Evolutionary conservation across 2,329 filamentous ascomycete species (phyloP).

Genomic region (Aspergillus sojae): DNA sequence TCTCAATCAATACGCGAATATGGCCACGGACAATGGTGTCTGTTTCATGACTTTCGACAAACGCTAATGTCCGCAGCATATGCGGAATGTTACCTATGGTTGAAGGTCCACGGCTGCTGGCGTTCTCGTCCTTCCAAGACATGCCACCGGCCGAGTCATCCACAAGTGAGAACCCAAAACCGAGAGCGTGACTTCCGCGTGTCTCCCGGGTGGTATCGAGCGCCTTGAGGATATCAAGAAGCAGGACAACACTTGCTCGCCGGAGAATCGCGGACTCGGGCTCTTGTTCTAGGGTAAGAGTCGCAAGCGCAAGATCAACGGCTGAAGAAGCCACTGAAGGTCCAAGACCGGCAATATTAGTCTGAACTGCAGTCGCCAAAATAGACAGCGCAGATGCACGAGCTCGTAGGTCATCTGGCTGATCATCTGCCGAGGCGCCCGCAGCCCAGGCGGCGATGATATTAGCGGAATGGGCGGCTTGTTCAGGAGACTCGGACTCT

Average conservation of each 20-base stretch:
- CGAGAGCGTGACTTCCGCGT: slow-evolving; percentile 31
- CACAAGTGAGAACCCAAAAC: slow-evolving; percentile 44
- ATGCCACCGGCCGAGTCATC: slow-evolving; percentile 19
- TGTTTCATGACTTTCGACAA: slow-evolving; percentile 42
- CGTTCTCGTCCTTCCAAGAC: not conserved
- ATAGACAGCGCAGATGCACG: slow-evolving; percentile 49
- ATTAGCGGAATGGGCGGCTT: slow-evolving; percentile 36
- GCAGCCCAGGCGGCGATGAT: slow-evolving; percentile 46
- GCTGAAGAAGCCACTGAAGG: slow-evolving; percentile 37
- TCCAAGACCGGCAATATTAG: slow-evolving; percentile 43
- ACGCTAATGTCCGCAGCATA: slow-evolving; percentile 40
- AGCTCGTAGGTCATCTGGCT: slow-evolving; percentile 47
- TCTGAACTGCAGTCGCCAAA: slow-evolving; percentile 44
- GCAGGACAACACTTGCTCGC: slow-evolving; percentile 43
- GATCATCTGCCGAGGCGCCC: slow-evolving; percentile 38
- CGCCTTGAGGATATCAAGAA: slow-evolving; percentile 45
- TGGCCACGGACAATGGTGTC: slow-evolving; percentile 45
- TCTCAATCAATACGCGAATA: slow-evolving; percentile 44
- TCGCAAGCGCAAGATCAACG: slow-evolving; percentile 44
- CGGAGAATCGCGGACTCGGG: slow-evolving; percentile 45
- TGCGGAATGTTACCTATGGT: slow-evolving; percentile 43
- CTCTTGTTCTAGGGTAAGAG: slow-evolving; percentile 39
- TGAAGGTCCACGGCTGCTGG: slow-evolving; percentile 14
- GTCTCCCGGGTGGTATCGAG: slow-evolving; percentile 40
- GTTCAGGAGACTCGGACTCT: slow-evolving; percentile 39